Evolutionary conservation across 345 rosid species (phyloP), one percentile per base, ranked within the genome.

Genomic region (Eucalyptus erythrocorys): DNA sequence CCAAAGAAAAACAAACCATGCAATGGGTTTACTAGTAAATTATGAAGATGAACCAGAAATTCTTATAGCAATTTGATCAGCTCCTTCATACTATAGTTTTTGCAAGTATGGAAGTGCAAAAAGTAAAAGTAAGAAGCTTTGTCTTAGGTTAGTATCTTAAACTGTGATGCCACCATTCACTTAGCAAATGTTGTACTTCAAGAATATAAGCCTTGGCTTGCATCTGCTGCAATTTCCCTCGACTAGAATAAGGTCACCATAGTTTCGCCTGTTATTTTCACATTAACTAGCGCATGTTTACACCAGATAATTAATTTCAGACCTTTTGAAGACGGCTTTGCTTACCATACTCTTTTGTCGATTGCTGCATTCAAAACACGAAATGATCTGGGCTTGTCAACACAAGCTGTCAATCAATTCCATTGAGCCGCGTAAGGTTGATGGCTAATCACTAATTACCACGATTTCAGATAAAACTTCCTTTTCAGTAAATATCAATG

Each of bases 401-500:
- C 14, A 37, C 47, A 76, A 37, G 14, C 27, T 76, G 45, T 76
- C 82, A 76, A 37, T 86, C 87, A 66, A 7, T 57, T 34, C 86
- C 57, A 80, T 48, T 80, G 81, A 45, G 43, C 59, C 87, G 84
- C 88, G 86, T 59, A 76, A 76, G 82, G 45, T 40, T 4, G 82
- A 37, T 76, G 82, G 45, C 82, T 76, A 10, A 76, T 76, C 82
- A 76, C 82, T 76, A 76, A 37, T 76, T 76, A 76, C 82, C 82
- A 22, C 82, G 26, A 86, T 50, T 79, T 84, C 57, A 32, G 64
- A 34, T 87, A 85, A 61, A 48, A 66, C 71, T 87, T 32, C 55
- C 82, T 50, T 86, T 89, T 87, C 87, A 22, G 90, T 92, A 86
- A 91, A 89, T 86, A 79, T 59, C 85, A 85, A 61, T 48, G 26